These are phyloP conservation scores for Euphorbia peplus DNA, from an alignment of 345 rosid genomes.

Conservation along the genomic window DNA sequence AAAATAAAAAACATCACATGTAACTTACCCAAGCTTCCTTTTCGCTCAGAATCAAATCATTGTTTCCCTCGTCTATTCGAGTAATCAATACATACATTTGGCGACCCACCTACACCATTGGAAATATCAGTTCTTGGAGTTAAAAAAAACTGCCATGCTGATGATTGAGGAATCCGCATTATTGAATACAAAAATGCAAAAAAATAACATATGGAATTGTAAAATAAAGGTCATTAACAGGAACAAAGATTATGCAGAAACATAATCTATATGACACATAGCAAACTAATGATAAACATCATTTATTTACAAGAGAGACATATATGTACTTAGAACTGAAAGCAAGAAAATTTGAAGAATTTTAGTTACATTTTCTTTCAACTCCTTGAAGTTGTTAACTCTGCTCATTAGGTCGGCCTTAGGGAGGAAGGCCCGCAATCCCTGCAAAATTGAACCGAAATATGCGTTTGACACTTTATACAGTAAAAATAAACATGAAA, in stretches of 20 bases:
- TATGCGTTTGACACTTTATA: conserved; percentile 4
- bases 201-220: background rate
- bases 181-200: conserved; percentile 3
- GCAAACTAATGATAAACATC: background rate
- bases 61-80: conserved; percentile 62
- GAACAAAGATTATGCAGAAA: too few relatives aligned
- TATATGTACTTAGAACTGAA: conserved; percentile 2
- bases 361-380: conserved; percentile 75
- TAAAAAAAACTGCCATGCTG: background rate
- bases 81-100: conserved; percentile 49
- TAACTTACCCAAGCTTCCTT: conserved; percentile 74
- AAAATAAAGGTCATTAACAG: background rate
- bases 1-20: background rate
- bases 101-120: conserved; percentile 61
- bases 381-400: conserved; percentile 72
- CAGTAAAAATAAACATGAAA: background rate
- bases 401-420: conserved; percentile 69
- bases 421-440: conserved; percentile 84
- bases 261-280: background rate
- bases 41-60: conserved; percentile 78
- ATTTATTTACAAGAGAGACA: background rate
- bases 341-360: conserved; percentile 5
- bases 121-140: conserved; percentile 2
- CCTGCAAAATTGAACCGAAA: conserved; percentile 44
- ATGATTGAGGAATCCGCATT: background rate